phyloP scores from a whole-genome alignment of 192 early-diverging fungal genomes.

The Coemansia sp. region DNA sequence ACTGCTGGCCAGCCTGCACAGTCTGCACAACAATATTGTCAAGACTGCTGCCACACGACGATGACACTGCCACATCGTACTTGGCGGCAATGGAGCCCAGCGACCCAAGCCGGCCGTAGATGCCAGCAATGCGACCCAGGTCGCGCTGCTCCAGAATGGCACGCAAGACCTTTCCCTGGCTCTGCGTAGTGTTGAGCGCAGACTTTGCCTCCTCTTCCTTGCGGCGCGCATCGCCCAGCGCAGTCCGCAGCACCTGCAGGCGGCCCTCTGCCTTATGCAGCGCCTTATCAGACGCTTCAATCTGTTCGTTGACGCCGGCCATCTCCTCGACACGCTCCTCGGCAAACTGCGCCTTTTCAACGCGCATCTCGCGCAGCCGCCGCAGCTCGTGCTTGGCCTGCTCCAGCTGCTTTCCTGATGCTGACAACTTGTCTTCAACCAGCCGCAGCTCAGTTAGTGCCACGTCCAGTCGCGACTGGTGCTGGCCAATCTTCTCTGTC shows the following conservation, averaged over 20 bases:
- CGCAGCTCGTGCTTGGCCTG: constrained; percentile 58
- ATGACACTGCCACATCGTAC: constrained; percentile 95
- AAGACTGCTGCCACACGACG: constrained; percentile 70
- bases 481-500: constrained; percentile 75
- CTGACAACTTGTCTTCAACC: constrained; percentile 61
- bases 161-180: constrained; percentile 64
- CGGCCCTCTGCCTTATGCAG: constrained; percentile 40
- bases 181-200: constrained; percentile 61
- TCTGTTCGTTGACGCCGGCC: constrained; percentile 51
- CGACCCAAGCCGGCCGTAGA: constrained; percentile 87
- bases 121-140: constrained; percentile 69
- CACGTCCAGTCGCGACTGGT: constrained; percentile 73
- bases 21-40: constrained; percentile 90
- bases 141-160: constrained; percentile 69
- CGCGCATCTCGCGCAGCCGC: constrained; percentile 48
- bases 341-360: constrained; percentile 43
- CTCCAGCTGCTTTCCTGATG: constrained; percentile 55
- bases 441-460: constrained; percentile 78
- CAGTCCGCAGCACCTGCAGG: constrained; percentile 42
- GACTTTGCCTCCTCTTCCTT: constrained; percentile 70
- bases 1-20: constrained; percentile 80
- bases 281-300: constrained; percentile 52
- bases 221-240: constrained; percentile 51
- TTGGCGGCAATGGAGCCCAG: constrained; percentile 91
- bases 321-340: constrained; percentile 44